phyloP scores from a whole-genome alignment of 108 stramenopile genomes.

The Nitzschia sp. region DNA sequence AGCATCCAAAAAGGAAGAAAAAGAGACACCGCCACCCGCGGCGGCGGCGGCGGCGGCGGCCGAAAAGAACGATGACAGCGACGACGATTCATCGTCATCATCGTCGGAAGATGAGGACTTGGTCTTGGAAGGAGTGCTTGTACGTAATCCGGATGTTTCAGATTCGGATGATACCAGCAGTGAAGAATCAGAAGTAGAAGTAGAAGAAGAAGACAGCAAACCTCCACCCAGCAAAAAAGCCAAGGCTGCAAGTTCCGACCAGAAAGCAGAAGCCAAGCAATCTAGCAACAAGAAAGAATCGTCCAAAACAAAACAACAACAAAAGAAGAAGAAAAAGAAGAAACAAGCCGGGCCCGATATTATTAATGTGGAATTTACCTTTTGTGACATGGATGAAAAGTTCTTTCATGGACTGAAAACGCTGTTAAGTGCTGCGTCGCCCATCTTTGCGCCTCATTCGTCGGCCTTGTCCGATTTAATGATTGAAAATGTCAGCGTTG shows the following conservation, averaged over 20 bases:
- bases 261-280: slow-evolving; percentile 7
- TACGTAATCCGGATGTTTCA: slow-evolving; percentile 67
- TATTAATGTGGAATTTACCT: slow-evolving; percentile 77
- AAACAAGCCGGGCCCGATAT: slow-evolving; percentile 56
- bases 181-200: slow-evolving; percentile 37
- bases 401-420: slow-evolving; percentile 84
- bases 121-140: slow-evolving; percentile 72
- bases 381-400: slow-evolving; percentile 81
- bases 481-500: slow-evolving; percentile 74
- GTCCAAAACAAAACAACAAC: slow-evolving; percentile 9
- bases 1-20: slow-evolving; percentile 11
- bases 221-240: slow-evolving; percentile 35
- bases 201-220: slow-evolving; percentile 45
- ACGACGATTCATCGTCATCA: slow-evolving; percentile 20
- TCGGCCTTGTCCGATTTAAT: slow-evolving; percentile 70
- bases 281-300: neutral
- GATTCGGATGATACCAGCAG: slow-evolving; percentile 38
- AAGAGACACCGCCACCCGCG: neutral
- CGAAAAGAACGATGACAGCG: slow-evolving; percentile 2
- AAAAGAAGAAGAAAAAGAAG: slow-evolving; percentile 42
- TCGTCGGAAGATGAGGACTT: slow-evolving; percentile 56
- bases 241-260: slow-evolving; percentile 7
- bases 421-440: slow-evolving; percentile 45
- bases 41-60: neutral
- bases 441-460: slow-evolving; percentile 63